Evolutionary conservation across 257 asterid genomes (phyloP), one percentile per base, ranked within the genome.

Genomic region (Linderniella brevidens): DNA sequence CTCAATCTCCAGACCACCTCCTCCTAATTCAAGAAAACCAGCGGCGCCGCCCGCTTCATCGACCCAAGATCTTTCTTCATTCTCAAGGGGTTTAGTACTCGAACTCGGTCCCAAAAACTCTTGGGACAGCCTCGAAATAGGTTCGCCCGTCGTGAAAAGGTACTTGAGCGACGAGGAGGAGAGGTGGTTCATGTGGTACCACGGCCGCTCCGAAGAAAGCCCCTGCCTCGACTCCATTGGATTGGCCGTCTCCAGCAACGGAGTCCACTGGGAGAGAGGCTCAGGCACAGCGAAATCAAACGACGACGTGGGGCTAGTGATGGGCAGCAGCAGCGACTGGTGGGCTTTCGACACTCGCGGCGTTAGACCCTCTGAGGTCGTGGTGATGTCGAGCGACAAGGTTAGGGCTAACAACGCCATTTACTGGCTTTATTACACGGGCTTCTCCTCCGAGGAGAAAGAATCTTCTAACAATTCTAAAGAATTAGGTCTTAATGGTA

Each of bases 231-330:
- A 83, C 42, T 68, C 75, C 9, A 67, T 83, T 37, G 97, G 97
- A 32, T 63, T 87, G 53, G 97, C 97, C 4, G 72, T 75, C 53
- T 87, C 93, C 1, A 64, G 93, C 51, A 83, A 87, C 61, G 97
- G 95, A 41, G 46, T 83, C 57, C 95, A 87, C 50, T 87, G 97
- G 97, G 90, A 83, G 50, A 83, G 95, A 45, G 92, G 97, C 47
- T 53, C 37, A 42, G 68, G 39, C 19, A 48, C 52, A 52, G 82
- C 66, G 49, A 60, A 57, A 48, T 63, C 92, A 56, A 68, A 66
- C 61, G 68, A 66, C 52, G 94, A 77, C 62, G 94, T 73, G 58
- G 94, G 96, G 0, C 20, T 74, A 49, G 87, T 78, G 16, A 73
- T 87, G 95, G 64, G 64, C 46, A 57, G 64, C 41, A 68, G 95